A percentile compares a stretch with the other conserved stretches of the same genome.
These are phyloP conservation scores for Venturia carpophila DNA, from an alignment of 2,329 filamentous ascomycete genomes.

Conservation along the genomic window DNA sequence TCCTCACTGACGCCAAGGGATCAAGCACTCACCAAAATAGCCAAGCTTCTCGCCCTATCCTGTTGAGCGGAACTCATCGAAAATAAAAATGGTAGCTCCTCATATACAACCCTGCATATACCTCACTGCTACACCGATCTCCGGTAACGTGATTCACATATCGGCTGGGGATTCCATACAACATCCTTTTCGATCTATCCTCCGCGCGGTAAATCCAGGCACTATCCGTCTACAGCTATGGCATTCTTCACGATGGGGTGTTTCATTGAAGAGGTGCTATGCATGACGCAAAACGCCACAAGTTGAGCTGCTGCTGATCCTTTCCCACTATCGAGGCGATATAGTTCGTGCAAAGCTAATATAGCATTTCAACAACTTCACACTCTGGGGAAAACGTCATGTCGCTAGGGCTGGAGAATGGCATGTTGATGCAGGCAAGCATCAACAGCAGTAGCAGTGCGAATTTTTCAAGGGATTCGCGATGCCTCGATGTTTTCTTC, in stretches of 20 bases:
- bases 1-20: background rate
- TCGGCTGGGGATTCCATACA: background rate
- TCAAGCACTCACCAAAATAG: background rate
- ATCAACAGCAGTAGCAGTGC: background rate
- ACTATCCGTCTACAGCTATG: conserved; percentile 9
- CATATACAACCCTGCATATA: background rate
- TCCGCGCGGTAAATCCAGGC: background rate
- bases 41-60: background rate
- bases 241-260: background rate
- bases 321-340: conserved; percentile 1
- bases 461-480: background rate
- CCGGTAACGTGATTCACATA: background rate
- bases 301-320: background rate
- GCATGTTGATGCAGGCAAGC: background rate
- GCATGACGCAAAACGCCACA: conserved; percentile 13
- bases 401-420: background rate
- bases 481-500: background rate
- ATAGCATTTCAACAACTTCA: background rate
- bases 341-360: conserved; percentile 13
- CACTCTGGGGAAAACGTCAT: background rate
- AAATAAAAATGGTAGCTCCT: background rate
- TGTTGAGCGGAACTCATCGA: background rate
- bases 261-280: background rate
- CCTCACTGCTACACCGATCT: background rate
- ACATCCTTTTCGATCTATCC: background rate